These are phyloP conservation scores for Trifolium subterraneum DNA, from an alignment of 306 rosid genomes.

Conservation along the genomic window DNA sequence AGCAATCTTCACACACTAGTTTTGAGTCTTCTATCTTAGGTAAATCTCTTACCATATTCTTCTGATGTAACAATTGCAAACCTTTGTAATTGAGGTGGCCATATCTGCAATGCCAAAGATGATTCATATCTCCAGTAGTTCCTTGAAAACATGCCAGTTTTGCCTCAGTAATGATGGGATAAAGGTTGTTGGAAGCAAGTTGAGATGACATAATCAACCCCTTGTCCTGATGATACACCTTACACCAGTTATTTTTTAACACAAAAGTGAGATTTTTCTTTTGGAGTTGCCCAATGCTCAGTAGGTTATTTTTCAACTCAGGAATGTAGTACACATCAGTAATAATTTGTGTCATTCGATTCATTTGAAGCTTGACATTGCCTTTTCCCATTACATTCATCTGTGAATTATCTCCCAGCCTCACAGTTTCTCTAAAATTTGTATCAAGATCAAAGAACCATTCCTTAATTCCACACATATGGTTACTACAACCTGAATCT, in stretches of 20 bases:
- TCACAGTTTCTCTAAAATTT: no score
- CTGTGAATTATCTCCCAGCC: no score
- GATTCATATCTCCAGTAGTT: rapidly evolving
- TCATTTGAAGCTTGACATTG: neutral
- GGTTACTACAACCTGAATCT: no score
- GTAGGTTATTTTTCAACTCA: no score
- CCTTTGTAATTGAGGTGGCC: neutral
- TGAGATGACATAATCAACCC: neutral
- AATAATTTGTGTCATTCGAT: neutral
- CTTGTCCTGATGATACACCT: neutral
- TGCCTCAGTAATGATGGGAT: no score
- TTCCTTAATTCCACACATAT: no score
- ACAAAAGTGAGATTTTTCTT: no score
- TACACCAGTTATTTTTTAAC: neutral
- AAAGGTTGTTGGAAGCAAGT: no score
- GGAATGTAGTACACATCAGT: neutral
- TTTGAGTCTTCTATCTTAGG: neutral
- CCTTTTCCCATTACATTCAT: neutral
- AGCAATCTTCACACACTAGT: neutral
- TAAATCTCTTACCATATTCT: neutral
- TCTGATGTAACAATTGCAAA: neutral
- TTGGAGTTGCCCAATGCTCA: neutral
- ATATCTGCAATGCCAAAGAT: neutral
- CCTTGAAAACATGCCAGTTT: no score
- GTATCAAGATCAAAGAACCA: no score